Conservation (phyloP, 352 stramenopile genomes). For the Chrysophaeum taylorii region DNA sequence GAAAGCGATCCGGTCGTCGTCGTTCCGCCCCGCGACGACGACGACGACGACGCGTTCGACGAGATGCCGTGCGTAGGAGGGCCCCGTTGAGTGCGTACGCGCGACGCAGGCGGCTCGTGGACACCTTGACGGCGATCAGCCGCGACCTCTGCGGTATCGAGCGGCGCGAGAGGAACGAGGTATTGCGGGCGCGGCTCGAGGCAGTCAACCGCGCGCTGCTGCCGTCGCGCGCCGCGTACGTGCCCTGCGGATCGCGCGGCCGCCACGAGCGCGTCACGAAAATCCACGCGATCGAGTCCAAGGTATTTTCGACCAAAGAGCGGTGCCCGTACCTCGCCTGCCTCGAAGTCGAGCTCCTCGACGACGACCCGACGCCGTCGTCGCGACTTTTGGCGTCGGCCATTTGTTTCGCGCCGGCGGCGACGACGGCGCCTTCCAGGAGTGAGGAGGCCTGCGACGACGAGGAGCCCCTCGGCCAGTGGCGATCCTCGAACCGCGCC, state of each 20-base stretch:
- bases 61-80: too few relatives aligned
- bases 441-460: too few relatives aligned
- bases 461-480: too few relatives aligned
- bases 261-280: slow-evolving; percentile 28
- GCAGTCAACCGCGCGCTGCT: neutral
- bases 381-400: too few relatives aligned
- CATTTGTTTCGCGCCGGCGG: too few relatives aligned
- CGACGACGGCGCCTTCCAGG: too few relatives aligned
- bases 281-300: slow-evolving; percentile 41
- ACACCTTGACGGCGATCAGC: neutral
- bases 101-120: neutral
- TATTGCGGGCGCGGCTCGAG: neutral
- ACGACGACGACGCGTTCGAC: neutral
- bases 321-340: slow-evolving; percentile 56
- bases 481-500: too few relatives aligned
- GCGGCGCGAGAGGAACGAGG: neutral
- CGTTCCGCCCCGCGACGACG: too few relatives aligned
- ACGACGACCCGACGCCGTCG: neutral
- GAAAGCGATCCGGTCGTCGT: too few relatives aligned
- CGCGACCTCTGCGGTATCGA: neutral
- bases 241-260: neutral
- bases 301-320: slow-evolving; percentile 59
- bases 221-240: neutral
- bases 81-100: too few relatives aligned
- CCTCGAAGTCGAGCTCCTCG: slow-evolving; percentile 29